Evolutionary conservation across 139 green algal genomes (phyloP).

Genomic region (Chlamydomonas sp.): DNA sequence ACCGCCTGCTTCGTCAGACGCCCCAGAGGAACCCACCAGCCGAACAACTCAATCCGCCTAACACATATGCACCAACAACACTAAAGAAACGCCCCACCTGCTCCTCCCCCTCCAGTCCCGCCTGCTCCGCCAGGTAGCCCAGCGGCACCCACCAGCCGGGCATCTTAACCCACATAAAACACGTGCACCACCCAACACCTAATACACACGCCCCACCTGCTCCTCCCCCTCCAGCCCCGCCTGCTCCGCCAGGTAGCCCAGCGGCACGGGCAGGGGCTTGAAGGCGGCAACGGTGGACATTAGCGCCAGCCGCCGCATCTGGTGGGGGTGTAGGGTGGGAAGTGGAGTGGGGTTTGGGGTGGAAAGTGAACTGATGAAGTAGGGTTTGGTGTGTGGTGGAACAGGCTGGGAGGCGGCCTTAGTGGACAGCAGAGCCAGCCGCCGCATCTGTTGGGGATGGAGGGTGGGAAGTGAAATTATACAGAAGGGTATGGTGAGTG

Average conservation of each 20-base stretch:
- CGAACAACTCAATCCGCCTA: neutral
- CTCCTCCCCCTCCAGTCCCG: neutral
- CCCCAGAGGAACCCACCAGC: neutral
- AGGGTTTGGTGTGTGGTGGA: neutral
- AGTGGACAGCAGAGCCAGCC: slow-evolving; percentile 13
- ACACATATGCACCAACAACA: neutral
- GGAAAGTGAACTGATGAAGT: neutral
- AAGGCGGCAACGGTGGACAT: slow-evolving; percentile 18
- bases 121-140: neutral
- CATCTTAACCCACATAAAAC: neutral
- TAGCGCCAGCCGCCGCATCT: slow-evolving; percentile 29
- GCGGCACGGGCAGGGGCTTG: slow-evolving; percentile 37
- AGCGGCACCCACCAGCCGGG: neutral
- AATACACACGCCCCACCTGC: slow-evolving; percentile 17
- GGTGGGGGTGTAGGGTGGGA: neutral
- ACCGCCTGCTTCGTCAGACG: no score
- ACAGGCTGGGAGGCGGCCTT: neutral
- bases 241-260: slow-evolving; percentile 23
- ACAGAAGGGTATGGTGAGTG: neutral
- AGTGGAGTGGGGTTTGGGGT: neutral
- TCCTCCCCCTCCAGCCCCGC: slow-evolving; percentile 46
- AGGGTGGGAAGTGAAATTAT: neutral
- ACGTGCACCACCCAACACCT: neutral
- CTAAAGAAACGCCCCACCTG: neutral
- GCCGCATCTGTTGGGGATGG: slow-evolving; percentile 3